Percentiles rank a stretch among this genome's conserved stretches.
These are phyloP conservation scores for Trichophyton verrucosum DNA, from an alignment of 2,329 filamentous ascomycete genomes.

Conservation along the genomic window DNA sequence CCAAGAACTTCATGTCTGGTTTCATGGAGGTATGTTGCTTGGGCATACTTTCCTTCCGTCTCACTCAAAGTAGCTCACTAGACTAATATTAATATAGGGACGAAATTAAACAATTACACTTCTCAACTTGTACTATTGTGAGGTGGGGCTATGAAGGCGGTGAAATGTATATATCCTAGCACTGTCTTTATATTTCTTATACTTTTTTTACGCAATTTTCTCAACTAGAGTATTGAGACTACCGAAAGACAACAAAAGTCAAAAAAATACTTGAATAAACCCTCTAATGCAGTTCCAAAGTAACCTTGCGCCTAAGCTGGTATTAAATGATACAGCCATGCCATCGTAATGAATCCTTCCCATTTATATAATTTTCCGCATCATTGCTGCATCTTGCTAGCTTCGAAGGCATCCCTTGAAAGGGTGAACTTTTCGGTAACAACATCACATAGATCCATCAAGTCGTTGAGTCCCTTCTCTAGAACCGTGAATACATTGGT, in stretches of 20 bases:
- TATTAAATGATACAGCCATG: not conserved
- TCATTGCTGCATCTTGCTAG: constrained; percentile 16
- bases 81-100: constrained; percentile 11
- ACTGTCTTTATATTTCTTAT: not conserved
- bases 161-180: constrained; percentile 11
- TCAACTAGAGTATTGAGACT: not conserved
- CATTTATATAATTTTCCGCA: not conserved
- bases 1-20: constrained; percentile 80
- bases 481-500: constrained; percentile 73
- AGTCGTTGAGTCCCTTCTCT: constrained; percentile 76
- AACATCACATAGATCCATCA: constrained; percentile 86
- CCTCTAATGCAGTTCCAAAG: not conserved
- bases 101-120: constrained; percentile 18
- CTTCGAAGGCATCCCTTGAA: constrained; percentile 51
- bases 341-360: not conserved
- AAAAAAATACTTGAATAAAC: not conserved
- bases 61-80: not conserved
- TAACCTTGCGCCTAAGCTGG: constrained; percentile 2
- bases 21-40: constrained; percentile 70
- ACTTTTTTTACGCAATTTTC: not conserved
- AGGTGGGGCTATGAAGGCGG: constrained; percentile 1
- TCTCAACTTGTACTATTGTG: not conserved
- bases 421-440: constrained; percentile 78
- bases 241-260: not conserved
- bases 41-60: not conserved